Base-by-base conservation (phyloP, 345 rosid species). In the Citrus cavaleriei region DNA sequence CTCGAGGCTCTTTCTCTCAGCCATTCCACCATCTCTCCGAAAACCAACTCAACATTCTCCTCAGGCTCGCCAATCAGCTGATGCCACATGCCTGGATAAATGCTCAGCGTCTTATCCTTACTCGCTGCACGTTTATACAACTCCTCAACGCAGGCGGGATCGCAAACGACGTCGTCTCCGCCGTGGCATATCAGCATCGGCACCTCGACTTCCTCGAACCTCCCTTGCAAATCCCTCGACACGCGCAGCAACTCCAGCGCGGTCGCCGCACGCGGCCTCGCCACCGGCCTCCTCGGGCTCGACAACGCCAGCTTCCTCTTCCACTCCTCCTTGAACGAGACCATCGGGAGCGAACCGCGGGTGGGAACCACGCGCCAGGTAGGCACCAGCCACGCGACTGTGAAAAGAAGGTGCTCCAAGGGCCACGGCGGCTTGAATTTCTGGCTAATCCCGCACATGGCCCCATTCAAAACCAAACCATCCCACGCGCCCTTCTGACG, bases 401-500 rank as follows among this genome's bases (percentile, higher is more conserved):
- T 35, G 80, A 77, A 84, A 59, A 96, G 89, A 68, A 96, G 70
- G 75, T 91, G 90, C 85, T 93, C 98, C 78, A 94, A 83, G 51
- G 98, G 99, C 97, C 97, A 93, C 12, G 92, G 97, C 63, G 98
- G 97, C 86, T 96, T 96, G 87, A 96, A 84, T 81, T 91, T 96
- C 70, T 79, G 87, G 74, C 97, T 94, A 67, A 96, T 93, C 57
- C 98, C 98, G 21, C 98, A 96, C 98, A 96, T 96, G 5, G 98
- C 98, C 1, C 97, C 98, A 78, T 90, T 94, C 28, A 96, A 84
- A 78, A 96, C 76, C 76, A 96, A 80, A 30, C 98, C 99, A 32
- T 87, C 83, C 99, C 98, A 96, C 69, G 77, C 85, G 32, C 88
- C 85, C 58, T 83, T 89, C 82, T 93, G 92, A 10, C 92, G 87